These are phyloP conservation scores for Globisporangium irregulare DNA, from an alignment of 352 stramenopile genomes.

Conservation along the genomic window DNA sequence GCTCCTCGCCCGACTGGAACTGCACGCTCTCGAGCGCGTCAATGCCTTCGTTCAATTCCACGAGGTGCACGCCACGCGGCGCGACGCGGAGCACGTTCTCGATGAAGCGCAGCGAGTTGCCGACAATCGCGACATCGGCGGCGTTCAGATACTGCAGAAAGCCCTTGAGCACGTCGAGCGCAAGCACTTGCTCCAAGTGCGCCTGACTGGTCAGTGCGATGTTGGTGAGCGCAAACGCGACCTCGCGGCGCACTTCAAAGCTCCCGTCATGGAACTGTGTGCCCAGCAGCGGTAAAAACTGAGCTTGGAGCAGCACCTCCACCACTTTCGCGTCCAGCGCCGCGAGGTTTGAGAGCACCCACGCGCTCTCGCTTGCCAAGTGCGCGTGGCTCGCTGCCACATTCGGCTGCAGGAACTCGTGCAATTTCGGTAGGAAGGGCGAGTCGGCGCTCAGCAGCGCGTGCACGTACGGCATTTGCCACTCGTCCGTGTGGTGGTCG, in stretches of 20 bases:
- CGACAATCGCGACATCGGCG: conserved; percentile 66
- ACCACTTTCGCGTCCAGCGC: conserved; percentile 53
- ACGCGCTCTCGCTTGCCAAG: conserved; percentile 62
- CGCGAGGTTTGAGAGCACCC: conserved; percentile 78
- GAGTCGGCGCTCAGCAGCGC: conserved; percentile 43
- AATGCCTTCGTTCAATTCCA: conserved; percentile 68
- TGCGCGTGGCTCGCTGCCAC: conserved; percentile 25
- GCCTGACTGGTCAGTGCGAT: conserved; percentile 57
- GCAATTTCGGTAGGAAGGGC: conserved; percentile 55
- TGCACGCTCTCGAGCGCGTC: conserved; percentile 78
- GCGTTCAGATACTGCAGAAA: conserved; percentile 57
- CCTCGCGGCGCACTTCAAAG: conserved; percentile 71
- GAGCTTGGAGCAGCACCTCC: conserved; percentile 43
- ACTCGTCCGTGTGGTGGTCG: conserved; percentile 72
- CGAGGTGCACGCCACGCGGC: conserved; percentile 47
- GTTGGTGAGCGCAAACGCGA: conserved; percentile 70
- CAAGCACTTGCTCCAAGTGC: conserved; percentile 54
- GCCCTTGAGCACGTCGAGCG: conserved; percentile 47
- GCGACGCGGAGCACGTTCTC: conserved; percentile 72
- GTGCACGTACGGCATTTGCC: conserved; percentile 62
- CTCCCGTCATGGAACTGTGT: conserved; percentile 56
- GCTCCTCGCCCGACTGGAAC: conserved; percentile 57
- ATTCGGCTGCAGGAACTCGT: conserved; percentile 52
- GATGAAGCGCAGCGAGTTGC: conserved; percentile 72
- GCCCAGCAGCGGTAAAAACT: conserved; percentile 53